These are phyloP conservation scores for Ammopiptanthus mongolicus DNA, from an alignment of 306 rosid species.

Conservation along the genomic window DNA sequence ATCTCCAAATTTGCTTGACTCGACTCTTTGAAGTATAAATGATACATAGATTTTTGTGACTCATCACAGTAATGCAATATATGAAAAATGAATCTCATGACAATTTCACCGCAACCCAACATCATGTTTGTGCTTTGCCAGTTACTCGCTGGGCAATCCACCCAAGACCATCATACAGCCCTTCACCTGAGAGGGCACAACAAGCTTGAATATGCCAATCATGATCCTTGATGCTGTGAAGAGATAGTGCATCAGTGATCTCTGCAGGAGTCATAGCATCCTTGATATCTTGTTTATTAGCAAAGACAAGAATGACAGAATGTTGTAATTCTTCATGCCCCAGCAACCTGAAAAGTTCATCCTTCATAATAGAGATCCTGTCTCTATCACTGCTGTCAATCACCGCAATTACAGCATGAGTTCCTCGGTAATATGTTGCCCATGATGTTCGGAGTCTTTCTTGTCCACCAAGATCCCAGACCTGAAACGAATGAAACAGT, in stretches of 20 bases:
- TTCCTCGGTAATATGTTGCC: conserved; percentile 98
- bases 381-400: conserved; percentile 96
- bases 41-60: conserved; percentile 39
- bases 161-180: conserved; percentile 88
- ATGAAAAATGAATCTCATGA: conserved; percentile 28
- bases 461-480: conserved; percentile 99
- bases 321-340: conserved; percentile 90
- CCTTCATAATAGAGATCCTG: conserved; percentile 83
- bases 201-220: conserved; percentile 99
- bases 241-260: conserved; percentile 86
- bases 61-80: conserved; percentile 27
- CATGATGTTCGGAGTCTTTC: conserved; percentile 95
- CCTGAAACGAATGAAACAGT: conserved; percentile 41
- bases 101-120: not conserved
- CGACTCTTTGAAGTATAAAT: conserved; percentile 24
- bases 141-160: conserved; percentile 87
- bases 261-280: conserved; percentile 99
- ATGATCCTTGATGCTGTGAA: conserved; percentile 97
- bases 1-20: conserved; percentile 36
- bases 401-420: conserved; percentile 84
- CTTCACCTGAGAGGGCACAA: conserved; percentile 92
- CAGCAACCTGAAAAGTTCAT: conserved; percentile 91
- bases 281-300: conserved; percentile 95
- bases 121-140: conserved; percentile 67
- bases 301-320: conserved; percentile 76